phyloP scores from a whole-genome alignment of 495 filamentous ascomycete species.

The Hypoxylon fragiforme region DNA sequence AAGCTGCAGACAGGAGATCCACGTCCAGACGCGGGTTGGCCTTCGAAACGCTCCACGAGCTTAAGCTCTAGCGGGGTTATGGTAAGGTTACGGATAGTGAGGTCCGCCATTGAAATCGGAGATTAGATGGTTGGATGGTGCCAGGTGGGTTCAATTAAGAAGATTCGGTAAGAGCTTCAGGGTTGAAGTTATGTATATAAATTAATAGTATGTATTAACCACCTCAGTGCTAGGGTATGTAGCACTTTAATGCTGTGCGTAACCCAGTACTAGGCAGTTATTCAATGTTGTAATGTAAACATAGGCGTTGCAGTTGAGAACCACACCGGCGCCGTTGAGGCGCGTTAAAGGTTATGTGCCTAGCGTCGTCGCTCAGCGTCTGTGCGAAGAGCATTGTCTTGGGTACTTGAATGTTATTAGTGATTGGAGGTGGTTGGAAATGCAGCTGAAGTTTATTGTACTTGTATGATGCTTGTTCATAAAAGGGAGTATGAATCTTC shows the following conservation, averaged over 20 bases:
- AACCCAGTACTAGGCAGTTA: too few relatives aligned
- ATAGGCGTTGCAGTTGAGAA: too few relatives aligned
- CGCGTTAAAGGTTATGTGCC: background rate
- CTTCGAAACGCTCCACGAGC: conserved; percentile 71
- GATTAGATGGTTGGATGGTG: background rate
- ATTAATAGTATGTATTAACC: too few relatives aligned
- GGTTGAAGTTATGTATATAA: too few relatives aligned
- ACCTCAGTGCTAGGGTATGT: too few relatives aligned
- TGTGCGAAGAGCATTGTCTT: too few relatives aligned
- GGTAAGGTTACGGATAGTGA: conserved; percentile 90
- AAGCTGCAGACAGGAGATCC: conserved; percentile 50
- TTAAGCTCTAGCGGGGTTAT: conserved; percentile 71
- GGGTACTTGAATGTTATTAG: too few relatives aligned
- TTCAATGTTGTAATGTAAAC: too few relatives aligned
- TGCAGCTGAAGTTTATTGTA: conserved; percentile 20
- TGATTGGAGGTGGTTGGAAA: too few relatives aligned
- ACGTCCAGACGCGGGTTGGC: conserved; percentile 37
- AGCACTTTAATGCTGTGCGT: too few relatives aligned
- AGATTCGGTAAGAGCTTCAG: conserved; percentile 8
- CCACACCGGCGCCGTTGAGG: conserved; percentile 16
- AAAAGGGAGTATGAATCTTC: too few relatives aligned
- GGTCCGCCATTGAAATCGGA: conserved; percentile 39
- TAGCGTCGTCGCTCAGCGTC: background rate
- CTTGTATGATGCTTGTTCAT: too few relatives aligned
- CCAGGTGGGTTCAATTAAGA: conserved; percentile 3